A percentile compares a stretch with the other conserved stretches of the same genome.
phyloP scores from a whole-genome alignment of 441 rosid species.

The Monsonia emarginata region DNA sequence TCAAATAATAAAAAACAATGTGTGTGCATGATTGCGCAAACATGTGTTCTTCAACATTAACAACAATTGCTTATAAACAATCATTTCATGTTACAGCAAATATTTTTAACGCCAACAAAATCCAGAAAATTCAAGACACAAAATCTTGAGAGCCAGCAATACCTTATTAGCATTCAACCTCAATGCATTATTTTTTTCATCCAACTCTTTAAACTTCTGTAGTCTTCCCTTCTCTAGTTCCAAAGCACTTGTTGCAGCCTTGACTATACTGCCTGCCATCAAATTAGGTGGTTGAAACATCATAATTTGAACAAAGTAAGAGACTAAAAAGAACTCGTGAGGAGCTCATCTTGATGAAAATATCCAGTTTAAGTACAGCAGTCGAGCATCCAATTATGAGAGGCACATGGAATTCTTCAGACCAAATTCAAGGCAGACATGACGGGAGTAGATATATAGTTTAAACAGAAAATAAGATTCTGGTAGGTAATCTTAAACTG shows the following conservation, averaged over 20 bases:
- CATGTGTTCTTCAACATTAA: background rate
- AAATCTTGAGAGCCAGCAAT: slow-evolving; percentile 11
- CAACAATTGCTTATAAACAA: background rate
- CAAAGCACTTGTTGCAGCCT: slow-evolving; percentile 59
- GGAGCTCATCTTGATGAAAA: background rate
- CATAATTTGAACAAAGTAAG: background rate
- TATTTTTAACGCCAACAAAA: background rate
- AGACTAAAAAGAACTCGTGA: slow-evolving; percentile 3
- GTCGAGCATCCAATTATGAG: too few species aligned
- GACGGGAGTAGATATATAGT: background rate
- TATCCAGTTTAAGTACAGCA: background rate
- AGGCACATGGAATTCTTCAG: too few species aligned
- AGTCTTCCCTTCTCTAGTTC: slow-evolving; percentile 52
- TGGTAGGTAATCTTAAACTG: background rate
- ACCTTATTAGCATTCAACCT: slow-evolving; percentile 47
- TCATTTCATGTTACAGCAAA: background rate
- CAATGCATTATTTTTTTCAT: slow-evolving; percentile 37
- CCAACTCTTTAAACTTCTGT: slow-evolving; percentile 47
- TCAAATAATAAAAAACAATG: background rate
- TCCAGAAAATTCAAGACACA: background rate
- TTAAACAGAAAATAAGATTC: too few species aligned
- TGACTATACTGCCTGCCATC: slow-evolving; percentile 36
- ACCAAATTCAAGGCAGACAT: too few species aligned
- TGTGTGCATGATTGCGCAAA: background rate
- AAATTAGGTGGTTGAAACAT: slow-evolving; percentile 17